phyloP scores from a whole-genome alignment of 2,329 filamentous ascomycete genomes.

The Chrysosporium keratinophilum region DNA sequence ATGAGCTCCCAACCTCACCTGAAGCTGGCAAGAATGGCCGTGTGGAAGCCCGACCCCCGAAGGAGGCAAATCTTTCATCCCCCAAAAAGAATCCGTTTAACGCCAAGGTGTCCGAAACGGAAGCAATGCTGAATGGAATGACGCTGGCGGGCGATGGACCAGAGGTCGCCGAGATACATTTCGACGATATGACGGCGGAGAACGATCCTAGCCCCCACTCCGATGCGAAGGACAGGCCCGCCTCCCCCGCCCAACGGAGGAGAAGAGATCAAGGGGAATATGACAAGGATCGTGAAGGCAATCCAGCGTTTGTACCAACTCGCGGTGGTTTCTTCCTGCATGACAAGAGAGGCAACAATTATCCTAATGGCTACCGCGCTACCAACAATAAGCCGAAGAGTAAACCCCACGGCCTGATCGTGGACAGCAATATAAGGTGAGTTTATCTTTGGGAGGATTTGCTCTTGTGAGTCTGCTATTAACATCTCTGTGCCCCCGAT shows the following conservation, averaged over 20 bases:
- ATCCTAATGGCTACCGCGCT: conserved; percentile 65
- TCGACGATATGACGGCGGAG: conserved; percentile 38
- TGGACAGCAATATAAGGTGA: conserved; percentile 39
- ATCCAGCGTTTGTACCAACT: conserved; percentile 89
- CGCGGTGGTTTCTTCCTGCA: conserved; percentile 95
- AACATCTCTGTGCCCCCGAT: conserved; percentile 2
- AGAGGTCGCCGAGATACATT: conserved; percentile 40
- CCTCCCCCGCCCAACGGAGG: conserved; percentile 57
- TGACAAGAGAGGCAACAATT: conserved; percentile 72
- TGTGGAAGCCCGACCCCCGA: conserved; percentile 13
- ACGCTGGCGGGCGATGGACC: conserved; percentile 35
- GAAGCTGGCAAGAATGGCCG: conserved; percentile 12
- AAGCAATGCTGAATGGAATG: conserved; percentile 52
- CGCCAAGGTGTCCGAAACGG: conserved; percentile 44
- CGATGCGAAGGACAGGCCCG: conserved; percentile 32
- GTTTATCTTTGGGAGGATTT: background rate
- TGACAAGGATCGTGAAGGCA: conserved; percentile 73
- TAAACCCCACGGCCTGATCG: conserved; percentile 42
- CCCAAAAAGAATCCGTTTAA: conserved; percentile 26
- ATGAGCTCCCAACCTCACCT: conserved; percentile 32
- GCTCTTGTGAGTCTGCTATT: background rate
- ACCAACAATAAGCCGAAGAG: conserved; percentile 42
- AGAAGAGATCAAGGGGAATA: conserved; percentile 86
- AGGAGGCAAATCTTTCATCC: conserved; percentile 29
- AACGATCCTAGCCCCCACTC: conserved; percentile 31